Base-by-base conservation (phyloP, 73 alveolate genomes). In the Halteria grandinella region DNA sequence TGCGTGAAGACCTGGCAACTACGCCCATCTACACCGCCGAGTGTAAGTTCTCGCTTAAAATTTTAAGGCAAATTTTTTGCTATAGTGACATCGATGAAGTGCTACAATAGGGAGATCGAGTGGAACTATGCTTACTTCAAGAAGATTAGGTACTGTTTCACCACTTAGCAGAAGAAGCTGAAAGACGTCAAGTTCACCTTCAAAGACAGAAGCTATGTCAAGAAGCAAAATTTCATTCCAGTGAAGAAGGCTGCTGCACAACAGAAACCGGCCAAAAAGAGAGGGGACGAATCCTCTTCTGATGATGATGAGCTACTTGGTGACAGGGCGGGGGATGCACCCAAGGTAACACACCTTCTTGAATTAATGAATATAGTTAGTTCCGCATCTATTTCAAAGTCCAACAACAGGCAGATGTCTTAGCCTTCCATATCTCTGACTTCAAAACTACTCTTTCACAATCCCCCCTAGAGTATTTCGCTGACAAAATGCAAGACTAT, bases 81-180 rank as follows among this genome's bases (percentile, higher is more conserved):
- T n/a, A n/a, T 20, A 66, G 81, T 70, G 28, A 8, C 21, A 8
- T 49, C 84, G 21, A 51, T 43, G 53, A 1, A 4, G 1, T 70
- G 84, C 45, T 70, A 29, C 49, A 70, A 70, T 32, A 50, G 25
- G 15, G 84, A 50, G 17, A 43, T 70, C 4, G 84, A 70, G 29
- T 70, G 84, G 84, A 70, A 70, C 45, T 70, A 70, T n/a, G 72
- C 84, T 17, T 70, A 70, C 33, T 70, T 70, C 59, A 70, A 70
- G 27, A 70, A 70, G 69, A 70, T 70, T 31, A 49, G 84, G 25
- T 23, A 51, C 20, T 49, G 62, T 23, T 70, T 70, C 45, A n/a
- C n/a, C n/a, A n/a, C n/a, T n/a, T n/a, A n/a, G n/a, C 31, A 49
- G 24, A 23, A 57, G 11, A 70, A 52, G 31, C 43, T 70, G 6